Evolutionary conservation across 2,329 filamentous ascomycete genomes (phyloP).

Genomic region (Fusarium ramigenum): DNA sequence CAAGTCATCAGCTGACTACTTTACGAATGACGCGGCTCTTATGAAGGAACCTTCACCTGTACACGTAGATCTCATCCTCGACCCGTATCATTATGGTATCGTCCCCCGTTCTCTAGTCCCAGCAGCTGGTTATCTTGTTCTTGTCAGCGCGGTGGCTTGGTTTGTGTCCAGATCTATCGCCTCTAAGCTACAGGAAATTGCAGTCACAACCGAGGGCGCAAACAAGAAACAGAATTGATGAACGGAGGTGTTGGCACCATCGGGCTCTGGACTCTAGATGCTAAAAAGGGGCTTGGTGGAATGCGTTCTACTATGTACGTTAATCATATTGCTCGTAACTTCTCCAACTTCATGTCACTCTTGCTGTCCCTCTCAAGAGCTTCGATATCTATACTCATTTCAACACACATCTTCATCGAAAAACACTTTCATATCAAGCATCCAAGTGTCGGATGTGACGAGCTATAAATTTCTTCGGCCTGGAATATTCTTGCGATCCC

Average conservation of each 20-base stretch:
- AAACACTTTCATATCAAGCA: constrained; percentile 19
- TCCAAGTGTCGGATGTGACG: constrained; percentile 16
- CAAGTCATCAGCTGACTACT: constrained; percentile 84
- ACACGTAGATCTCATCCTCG: constrained; percentile 82
- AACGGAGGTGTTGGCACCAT: constrained; percentile 15
- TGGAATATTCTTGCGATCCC: constrained; percentile 25
- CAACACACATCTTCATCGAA: constrained; percentile 10
- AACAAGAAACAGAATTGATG: constrained; percentile 52
- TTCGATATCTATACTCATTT: constrained; percentile 25
- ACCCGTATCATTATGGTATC: constrained; percentile 83
- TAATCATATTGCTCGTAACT: constrained; percentile 36
- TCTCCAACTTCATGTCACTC: constrained; percentile 29
- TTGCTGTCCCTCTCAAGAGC: constrained; percentile 20
- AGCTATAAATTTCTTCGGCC: constrained; percentile 14
- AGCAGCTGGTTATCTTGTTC: constrained; percentile 73
- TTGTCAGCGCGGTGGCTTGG: constrained; percentile 64
- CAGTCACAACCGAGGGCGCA: constrained; percentile 34
- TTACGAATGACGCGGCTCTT: constrained; percentile 74
- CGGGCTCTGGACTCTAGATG: constrained; percentile 22
- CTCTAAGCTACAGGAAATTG: constrained; percentile 43
- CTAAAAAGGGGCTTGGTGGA: constrained; percentile 25
- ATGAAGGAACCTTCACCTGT: constrained; percentile 82
- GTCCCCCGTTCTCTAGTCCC: constrained; percentile 81
- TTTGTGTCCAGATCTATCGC: constrained; percentile 52
- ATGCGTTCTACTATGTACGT: constrained; percentile 47